phyloP scores from a whole-genome alignment of 371 early-diverging fungal genomes.

The Basidiobolus meristosporus region DNA sequence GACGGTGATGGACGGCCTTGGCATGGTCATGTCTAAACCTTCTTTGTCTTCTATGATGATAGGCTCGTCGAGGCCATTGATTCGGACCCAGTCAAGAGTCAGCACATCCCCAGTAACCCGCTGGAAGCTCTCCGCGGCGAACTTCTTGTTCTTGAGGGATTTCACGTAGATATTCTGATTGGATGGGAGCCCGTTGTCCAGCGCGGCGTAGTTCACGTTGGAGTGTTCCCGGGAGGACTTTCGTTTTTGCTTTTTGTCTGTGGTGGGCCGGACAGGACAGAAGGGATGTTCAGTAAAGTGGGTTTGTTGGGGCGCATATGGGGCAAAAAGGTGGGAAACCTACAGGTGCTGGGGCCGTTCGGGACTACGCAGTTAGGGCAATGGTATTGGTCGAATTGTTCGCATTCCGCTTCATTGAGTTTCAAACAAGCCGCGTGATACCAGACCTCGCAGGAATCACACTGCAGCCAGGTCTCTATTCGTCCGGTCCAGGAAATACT shows the following conservation, averaged over 20 bases:
- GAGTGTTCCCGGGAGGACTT: constrained; percentile 33
- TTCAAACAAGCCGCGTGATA: constrained; percentile 43
- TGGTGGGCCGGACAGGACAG: background rate
- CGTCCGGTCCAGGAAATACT: background rate
- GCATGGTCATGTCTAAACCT: constrained; percentile 73
- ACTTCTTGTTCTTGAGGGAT: constrained; percentile 27
- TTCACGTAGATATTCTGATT: constrained; percentile 17
- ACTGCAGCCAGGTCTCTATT: constrained; percentile 39
- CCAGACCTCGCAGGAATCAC: constrained; percentile 46
- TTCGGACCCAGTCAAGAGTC: constrained; percentile 25
- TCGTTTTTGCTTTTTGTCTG: constrained; percentile 16
- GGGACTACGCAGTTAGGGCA: constrained; percentile 27
- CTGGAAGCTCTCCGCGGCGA: constrained; percentile 28
- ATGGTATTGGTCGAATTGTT: constrained; percentile 35
- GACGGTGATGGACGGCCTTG: constrained; percentile 31
- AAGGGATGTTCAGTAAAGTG: background rate
- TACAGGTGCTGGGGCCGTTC: constrained; percentile 44
- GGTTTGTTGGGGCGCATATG: background rate
- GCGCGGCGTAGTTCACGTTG: constrained; percentile 40
- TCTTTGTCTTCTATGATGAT: constrained; percentile 30
- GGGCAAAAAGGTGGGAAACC: constrained; percentile 2
- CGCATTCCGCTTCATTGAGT: constrained; percentile 25
- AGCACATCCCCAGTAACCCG: constrained; percentile 26
- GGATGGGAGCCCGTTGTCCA: constrained; percentile 47
- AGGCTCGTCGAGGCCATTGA: constrained; percentile 33